These are phyloP conservation scores for Porcisia hertigi DNA, from an alignment of 208 protist genomes.

Conservation along the genomic window DNA sequence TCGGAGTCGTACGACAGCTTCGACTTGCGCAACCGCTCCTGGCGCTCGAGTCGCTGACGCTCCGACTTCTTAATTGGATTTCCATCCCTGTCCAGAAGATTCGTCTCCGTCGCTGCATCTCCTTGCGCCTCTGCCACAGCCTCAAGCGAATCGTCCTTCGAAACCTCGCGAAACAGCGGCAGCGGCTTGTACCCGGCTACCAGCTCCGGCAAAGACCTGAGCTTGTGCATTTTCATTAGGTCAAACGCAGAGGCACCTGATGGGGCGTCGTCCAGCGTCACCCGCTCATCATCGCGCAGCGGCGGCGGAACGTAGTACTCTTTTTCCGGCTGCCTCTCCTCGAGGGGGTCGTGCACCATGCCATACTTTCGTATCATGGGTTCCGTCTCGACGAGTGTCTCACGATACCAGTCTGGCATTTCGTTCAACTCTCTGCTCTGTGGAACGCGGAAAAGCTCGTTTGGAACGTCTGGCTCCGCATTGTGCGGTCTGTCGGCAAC, in stretches of 20 bases:
- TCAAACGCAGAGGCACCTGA: slow-evolving; percentile 83
- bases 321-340: slow-evolving; percentile 31
- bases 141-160: slow-evolving; percentile 43
- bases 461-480: slow-evolving; percentile 71
- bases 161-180: slow-evolving; percentile 73
- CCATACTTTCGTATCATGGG: slow-evolving; percentile 80
- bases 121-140: slow-evolving; percentile 19
- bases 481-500: slow-evolving; percentile 52
- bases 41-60: slow-evolving; percentile 67
- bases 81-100: slow-evolving; percentile 29
- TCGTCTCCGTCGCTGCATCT: slow-evolving; percentile 9
- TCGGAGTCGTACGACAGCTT: slow-evolving; percentile 82
- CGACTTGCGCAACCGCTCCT: slow-evolving; percentile 72
- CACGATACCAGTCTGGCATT: slow-evolving; percentile 84
- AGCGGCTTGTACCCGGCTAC: slow-evolving; percentile 84
- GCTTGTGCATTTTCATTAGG: slow-evolving; percentile 79
- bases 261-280: slow-evolving; percentile 78
- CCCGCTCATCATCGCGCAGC: slow-evolving; percentile 54
- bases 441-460: slow-evolving; percentile 72
- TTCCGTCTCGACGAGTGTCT: slow-evolving; percentile 76
- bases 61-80: slow-evolving; percentile 71
- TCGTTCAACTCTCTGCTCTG: slow-evolving; percentile 51
- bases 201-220: slow-evolving; percentile 74
- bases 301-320: slow-evolving; percentile 74
- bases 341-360: slow-evolving; percentile 82